phyloP scores from a whole-genome alignment of 2,329 filamentous ascomycete genomes.

The Calonectria multiphialidica region DNA sequence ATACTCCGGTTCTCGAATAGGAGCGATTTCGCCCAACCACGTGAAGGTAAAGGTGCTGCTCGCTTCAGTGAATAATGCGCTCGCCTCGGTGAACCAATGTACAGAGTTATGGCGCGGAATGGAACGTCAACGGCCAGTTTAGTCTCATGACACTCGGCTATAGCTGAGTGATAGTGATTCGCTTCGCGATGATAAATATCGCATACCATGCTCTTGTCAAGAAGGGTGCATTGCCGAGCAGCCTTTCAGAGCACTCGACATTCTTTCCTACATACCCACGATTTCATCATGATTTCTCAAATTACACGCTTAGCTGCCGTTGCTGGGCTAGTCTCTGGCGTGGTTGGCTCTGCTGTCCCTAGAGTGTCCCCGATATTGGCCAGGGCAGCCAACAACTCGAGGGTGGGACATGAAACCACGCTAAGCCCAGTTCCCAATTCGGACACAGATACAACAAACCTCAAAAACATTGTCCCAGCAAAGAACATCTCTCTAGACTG shows the following conservation, averaged over 20 bases:
- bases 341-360: background rate
- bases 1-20: background rate
- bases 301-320: background rate
- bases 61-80: background rate
- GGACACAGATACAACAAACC: conserved; percentile 17
- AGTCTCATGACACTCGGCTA: background rate
- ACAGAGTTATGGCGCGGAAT: background rate
- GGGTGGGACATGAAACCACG: conserved; percentile 20
- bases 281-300: background rate
- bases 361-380: background rate
- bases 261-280: background rate
- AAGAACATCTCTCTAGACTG: conserved; percentile 29
- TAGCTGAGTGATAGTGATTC: background rate
- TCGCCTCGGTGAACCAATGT: background rate
- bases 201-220: background rate
- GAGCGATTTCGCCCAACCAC: background rate
- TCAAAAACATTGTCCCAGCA: conserved; percentile 24
- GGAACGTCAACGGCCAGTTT: conserved; percentile 22
- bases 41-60: background rate
- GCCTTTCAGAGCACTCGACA: background rate
- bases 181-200: conserved; percentile 10
- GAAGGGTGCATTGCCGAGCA: background rate
- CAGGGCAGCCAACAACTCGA: conserved; percentile 4
- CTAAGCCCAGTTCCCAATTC: conserved; percentile 25
- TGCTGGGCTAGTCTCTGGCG: conserved; percentile 1